Conservation (phyloP, 371 early-diverging fungal genomes). For the Capniomyces stellatus region DNA sequence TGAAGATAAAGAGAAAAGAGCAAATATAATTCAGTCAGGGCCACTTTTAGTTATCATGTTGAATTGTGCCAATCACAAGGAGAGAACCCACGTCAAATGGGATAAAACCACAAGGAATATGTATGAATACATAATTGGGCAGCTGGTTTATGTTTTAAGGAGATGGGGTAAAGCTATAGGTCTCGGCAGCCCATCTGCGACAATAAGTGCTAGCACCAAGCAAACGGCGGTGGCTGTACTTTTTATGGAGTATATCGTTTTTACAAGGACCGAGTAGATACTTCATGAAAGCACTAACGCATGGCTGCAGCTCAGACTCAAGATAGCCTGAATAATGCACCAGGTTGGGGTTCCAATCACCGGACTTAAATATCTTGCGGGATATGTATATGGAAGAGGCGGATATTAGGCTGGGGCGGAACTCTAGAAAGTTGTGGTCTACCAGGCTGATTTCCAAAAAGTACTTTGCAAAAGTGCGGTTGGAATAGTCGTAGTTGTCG, state of each 20-base stretch:
- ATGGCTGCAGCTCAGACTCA: constrained; percentile 38
- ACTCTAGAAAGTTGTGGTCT: constrained; percentile 61
- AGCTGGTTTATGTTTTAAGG: too few relatives aligned
- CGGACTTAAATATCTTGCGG: constrained; percentile 59
- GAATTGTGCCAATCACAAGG: too few relatives aligned
- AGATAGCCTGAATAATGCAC: constrained; percentile 56
- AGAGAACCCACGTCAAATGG: too few relatives aligned
- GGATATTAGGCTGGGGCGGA: constrained; percentile 61
- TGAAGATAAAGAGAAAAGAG: too few relatives aligned
- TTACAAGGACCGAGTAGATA: constrained; percentile 32
- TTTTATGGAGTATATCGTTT: constrained; percentile 52
- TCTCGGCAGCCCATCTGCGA: constrained; percentile 20
- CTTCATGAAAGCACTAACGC: constrained; percentile 43
- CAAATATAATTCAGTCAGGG: too few relatives aligned
- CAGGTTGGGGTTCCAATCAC: constrained; percentile 57
- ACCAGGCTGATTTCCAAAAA: constrained; percentile 87
- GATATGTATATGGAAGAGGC: constrained; percentile 78
- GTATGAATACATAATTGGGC: too few relatives aligned
- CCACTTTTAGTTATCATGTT: too few relatives aligned
- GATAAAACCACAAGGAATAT: too few relatives aligned
- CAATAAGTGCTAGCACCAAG: constrained; percentile 60
- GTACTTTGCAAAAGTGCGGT: constrained; percentile 86
- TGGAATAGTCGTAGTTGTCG: constrained; percentile 69
- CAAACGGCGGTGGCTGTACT: constrained; percentile 55
- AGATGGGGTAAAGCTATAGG: too few relatives aligned